A percentile compares a stretch with the other conserved stretches of the same genome.
phyloP scores from a whole-genome alignment of 495 filamentous ascomycete species.

The Hypoxylon fuscum region DNA sequence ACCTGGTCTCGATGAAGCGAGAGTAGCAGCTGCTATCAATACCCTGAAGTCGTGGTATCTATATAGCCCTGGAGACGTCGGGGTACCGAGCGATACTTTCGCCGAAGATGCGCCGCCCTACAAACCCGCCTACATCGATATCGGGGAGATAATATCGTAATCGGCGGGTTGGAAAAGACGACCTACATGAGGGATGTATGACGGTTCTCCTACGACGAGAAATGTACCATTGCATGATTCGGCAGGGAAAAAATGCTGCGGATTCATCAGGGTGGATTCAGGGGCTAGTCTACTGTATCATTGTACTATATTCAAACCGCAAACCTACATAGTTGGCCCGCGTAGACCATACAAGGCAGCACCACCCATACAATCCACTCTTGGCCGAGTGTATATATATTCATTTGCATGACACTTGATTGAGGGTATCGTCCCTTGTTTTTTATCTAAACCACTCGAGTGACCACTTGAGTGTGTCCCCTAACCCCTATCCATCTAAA shows the following conservation, averaged over 20 bases:
- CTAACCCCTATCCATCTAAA: slow-evolving; percentile 6
- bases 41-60: slow-evolving; percentile 95
- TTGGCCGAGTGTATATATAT: slow-evolving; percentile 34
- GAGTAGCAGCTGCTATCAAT: slow-evolving; percentile 78
- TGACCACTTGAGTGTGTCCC: background rate
- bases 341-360: slow-evolving; percentile 28
- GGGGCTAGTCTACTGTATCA: slow-evolving; percentile 32
- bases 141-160: slow-evolving; percentile 85
- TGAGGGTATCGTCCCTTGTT: slow-evolving; percentile 6
- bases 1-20: slow-evolving; percentile 76
- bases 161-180: slow-evolving; percentile 32
- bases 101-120: slow-evolving; percentile 66
- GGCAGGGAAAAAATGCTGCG: slow-evolving; percentile 7
- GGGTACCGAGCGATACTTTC: slow-evolving; percentile 84
- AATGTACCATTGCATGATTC: slow-evolving; percentile 16
- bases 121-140: slow-evolving; percentile 86
- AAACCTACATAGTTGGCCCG: slow-evolving; percentile 10
- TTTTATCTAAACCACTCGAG: too few relatives aligned
- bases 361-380: slow-evolving; percentile 28
- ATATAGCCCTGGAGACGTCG: slow-evolving; percentile 77
- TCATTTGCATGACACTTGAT: slow-evolving; percentile 18
- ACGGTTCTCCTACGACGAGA: slow-evolving; percentile 3
- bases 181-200: background rate
- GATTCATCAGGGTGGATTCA: slow-evolving; percentile 25
- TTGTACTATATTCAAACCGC: slow-evolving; percentile 35